Conservation (phyloP, 371 early-diverging fungal species). For the Mortierella sp. region DNA sequence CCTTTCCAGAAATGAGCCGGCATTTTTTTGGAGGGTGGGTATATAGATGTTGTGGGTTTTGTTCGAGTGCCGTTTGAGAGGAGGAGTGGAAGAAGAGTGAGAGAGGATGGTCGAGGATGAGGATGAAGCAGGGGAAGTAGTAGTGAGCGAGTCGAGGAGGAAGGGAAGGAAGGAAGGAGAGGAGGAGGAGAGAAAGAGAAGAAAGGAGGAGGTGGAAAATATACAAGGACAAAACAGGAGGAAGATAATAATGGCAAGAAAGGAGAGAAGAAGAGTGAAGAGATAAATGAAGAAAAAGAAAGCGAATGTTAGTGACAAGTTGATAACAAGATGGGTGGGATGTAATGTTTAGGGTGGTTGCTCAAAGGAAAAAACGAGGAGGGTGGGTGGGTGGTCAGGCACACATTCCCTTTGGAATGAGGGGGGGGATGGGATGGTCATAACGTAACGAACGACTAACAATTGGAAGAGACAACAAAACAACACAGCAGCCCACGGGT, state of each 20-base stretch:
- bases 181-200: neutral
- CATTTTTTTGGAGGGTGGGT: neutral
- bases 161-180: neutral
- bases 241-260: neutral
- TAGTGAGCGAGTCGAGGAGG: neutral
- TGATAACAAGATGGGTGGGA: too few species aligned
- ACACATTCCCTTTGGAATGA: too few species aligned
- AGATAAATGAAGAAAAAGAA: neutral
- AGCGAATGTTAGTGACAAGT: too few species aligned
- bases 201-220: neutral
- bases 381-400: neutral
- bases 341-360: too few species aligned
- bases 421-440: too few species aligned
- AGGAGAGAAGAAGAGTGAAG: neutral
- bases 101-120: neutral
- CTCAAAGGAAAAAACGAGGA: neutral
- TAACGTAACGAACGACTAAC: too few species aligned
- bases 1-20: conserved; percentile 36
- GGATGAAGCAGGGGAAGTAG: neutral
- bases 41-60: neutral
- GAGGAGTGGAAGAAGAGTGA: neutral
- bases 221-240: neutral
- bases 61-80: neutral
- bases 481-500: too few species aligned
- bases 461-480: too few species aligned